phyloP scores from a whole-genome alignment of 108 stramenopile genomes.

The Pseudonitzschia multistriata region DNA sequence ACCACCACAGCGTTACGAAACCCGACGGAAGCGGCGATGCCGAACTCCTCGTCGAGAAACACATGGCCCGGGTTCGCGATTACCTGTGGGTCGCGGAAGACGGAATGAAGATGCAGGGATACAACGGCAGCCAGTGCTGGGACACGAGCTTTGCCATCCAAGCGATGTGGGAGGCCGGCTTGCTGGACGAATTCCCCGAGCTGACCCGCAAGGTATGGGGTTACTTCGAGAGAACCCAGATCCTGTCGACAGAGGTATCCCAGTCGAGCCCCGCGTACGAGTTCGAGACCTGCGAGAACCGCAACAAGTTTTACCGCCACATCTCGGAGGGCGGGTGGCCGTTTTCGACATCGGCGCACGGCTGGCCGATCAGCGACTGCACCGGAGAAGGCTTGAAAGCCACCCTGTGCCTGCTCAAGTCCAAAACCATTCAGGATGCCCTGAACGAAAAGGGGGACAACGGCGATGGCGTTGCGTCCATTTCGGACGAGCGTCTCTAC shows the following conservation, averaged over 20 bases:
- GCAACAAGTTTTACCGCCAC: constrained; percentile 89
- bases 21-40: constrained; percentile 14
- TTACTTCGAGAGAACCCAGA: constrained; percentile 85
- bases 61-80: constrained; percentile 89
- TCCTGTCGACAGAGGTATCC: constrained; percentile 76
- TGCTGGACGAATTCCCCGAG: constrained; percentile 79
- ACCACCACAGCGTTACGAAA: constrained; percentile 63
- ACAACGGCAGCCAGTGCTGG: constrained; percentile 98
- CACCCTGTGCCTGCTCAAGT: constrained; percentile 65
- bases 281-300: constrained; percentile 72
- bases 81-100: constrained; percentile 99
- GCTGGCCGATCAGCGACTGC: constrained; percentile 99
- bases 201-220: constrained; percentile 66
- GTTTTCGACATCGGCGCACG: constrained; percentile 94
- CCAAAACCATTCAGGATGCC: constrained; percentile 50
- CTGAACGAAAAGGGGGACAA: constrained; percentile 7
- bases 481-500: constrained; percentile 63
- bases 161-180: constrained; percentile 80
- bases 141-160: constrained; percentile 96
- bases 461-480: constrained; percentile 38
- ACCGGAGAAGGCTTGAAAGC: constrained; percentile 96
- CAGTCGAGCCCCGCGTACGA: constrained; percentile 69
- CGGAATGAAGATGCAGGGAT: constrained; percentile 99
- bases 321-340: constrained; percentile 98
- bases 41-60: constrained; percentile 54